These are phyloP conservation scores for Phytophthora citrophthora DNA, from an alignment of 352 stramenopile genomes.

Conservation along the genomic window DNA sequence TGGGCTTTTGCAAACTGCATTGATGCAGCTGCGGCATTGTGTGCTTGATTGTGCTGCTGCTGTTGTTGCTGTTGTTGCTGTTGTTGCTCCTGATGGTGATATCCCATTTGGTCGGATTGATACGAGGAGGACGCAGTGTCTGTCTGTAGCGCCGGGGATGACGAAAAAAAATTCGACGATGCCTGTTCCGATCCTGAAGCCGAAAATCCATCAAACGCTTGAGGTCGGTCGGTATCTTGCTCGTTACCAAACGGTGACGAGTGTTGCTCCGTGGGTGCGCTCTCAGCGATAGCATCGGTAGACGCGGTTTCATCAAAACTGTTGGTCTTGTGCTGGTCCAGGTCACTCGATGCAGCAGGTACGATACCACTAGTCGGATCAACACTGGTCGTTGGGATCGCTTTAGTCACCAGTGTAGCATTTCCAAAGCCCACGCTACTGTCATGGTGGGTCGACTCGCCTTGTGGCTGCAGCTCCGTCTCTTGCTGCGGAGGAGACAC, in stretches of 20 bases:
- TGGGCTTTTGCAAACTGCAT: conserved; percentile 18
- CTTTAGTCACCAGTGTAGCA: neutral
- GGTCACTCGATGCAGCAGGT: conserved; percentile 4
- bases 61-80: conserved; percentile 10
- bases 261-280: neutral
- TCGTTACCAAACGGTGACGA: conserved; percentile 7
- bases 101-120: conserved; percentile 19
- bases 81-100: conserved; percentile 1
- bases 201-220: conserved; percentile 35
- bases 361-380: neutral
- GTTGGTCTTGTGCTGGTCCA: conserved; percentile 9
- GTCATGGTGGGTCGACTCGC: conserved; percentile 5
- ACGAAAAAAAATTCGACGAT: conserved; percentile 52
- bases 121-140: conserved; percentile 15
- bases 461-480: conserved; percentile 4
- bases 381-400: conserved; percentile 2
- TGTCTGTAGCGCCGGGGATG: conserved; percentile 26
- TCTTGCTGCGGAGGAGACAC: conserved; percentile 8
- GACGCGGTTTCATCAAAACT: conserved; percentile 5
- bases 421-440: conserved; percentile 10
- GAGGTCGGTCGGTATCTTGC: conserved; percentile 7
- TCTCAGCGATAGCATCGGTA: neutral
- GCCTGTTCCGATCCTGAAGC: conserved; percentile 15
- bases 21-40: conserved; percentile 10
- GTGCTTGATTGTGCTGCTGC: conserved; percentile 14